Base-by-base conservation (phyloP, 805 yeast species). In the Candida takata region DNA sequence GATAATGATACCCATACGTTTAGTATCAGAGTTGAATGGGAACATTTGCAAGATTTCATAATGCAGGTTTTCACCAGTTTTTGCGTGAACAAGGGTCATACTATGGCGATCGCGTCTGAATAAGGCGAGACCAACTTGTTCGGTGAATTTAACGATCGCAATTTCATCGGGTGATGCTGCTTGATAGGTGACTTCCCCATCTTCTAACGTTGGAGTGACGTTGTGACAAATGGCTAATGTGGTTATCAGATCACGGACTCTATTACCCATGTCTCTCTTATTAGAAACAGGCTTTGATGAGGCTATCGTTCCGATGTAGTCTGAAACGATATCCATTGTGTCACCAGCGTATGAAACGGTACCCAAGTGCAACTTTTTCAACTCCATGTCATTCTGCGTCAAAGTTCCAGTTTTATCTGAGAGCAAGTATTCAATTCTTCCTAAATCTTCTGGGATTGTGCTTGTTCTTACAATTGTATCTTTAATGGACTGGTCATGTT, bases 111-210 rank as follows among this genome's bases (percentile, higher is more conserved):
- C 98, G 50, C 99, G 75, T 51, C 75, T 79, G 41, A 76, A 69
- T 30, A 92, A 67, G 7, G 87, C 74, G 24, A 92, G 65, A 0
- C 98, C 99, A 21, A 88, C 90, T 3, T 66, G 57, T 44, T 86
- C 94, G 1, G 96, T 84, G 62, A 86, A 92, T 52, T 81, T 81
- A 14, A 92, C 97, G 44, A 92, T 92, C 20, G 99, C 98, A 48
- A 92, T 79, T 57, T 92, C 99, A 64, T 92, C 99, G 0, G 99
- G 99, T 0, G 97, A 88, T 0, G 97, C 97, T 0, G 98, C 98
- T 61, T 92, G 99, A 56, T 88, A 92, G 3, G 86, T 72, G 12
- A 79, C 57, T 39, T 67, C 77, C 19, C 84, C 86, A 44, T 79
- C 84, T 38, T 81, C 92, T 45, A 78, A 73, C 0, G 95, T 78